Evolutionary conservation across 208 protist species (phyloP).

Genomic region (Vickermania ingenoplastis): DNA sequence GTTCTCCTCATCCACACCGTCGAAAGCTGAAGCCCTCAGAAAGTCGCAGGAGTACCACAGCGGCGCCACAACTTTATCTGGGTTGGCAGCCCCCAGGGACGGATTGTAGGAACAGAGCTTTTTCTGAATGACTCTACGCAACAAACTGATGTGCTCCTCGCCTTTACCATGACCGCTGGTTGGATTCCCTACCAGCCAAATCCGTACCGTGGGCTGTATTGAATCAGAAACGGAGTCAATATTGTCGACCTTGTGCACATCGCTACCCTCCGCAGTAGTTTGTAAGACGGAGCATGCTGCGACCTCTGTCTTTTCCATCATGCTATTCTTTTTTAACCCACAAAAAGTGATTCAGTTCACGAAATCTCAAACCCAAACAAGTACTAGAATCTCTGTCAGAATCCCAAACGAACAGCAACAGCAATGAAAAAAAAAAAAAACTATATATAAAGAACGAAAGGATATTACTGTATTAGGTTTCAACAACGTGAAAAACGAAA

Average conservation of each 20-base stretch:
- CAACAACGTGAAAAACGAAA: too few relatives aligned
- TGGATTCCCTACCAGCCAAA: constrained; percentile 55
- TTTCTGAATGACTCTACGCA: constrained; percentile 1
- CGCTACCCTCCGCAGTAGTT: not conserved
- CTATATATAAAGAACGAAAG: constrained; percentile 6
- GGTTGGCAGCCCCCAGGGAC: not conserved
- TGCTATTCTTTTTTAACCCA: too few relatives aligned
- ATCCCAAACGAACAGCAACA: constrained; percentile 4
- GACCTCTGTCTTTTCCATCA: too few relatives aligned
- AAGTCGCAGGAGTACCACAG: not conserved
- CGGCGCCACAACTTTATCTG: not conserved
- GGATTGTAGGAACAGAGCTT: not conserved
- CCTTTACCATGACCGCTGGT: constrained; percentile 39
- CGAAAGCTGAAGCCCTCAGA: not conserved
- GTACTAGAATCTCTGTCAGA: constrained; percentile 2
- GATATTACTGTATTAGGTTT: not conserved
- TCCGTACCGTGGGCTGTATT: not conserved
- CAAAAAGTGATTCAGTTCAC: too few relatives aligned
- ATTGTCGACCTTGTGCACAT: not conserved
- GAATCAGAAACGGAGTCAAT: not conserved
- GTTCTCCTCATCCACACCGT: not conserved
- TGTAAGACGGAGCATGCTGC: not conserved
- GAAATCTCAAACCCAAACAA: too few relatives aligned
- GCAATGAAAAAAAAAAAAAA: constrained; percentile 7
- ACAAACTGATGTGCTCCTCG: constrained; percentile 1